Evolutionary conservation across 495 filamentous ascomycete genomes (phyloP).

Genomic region (Aspergillus sparsus): DNA sequence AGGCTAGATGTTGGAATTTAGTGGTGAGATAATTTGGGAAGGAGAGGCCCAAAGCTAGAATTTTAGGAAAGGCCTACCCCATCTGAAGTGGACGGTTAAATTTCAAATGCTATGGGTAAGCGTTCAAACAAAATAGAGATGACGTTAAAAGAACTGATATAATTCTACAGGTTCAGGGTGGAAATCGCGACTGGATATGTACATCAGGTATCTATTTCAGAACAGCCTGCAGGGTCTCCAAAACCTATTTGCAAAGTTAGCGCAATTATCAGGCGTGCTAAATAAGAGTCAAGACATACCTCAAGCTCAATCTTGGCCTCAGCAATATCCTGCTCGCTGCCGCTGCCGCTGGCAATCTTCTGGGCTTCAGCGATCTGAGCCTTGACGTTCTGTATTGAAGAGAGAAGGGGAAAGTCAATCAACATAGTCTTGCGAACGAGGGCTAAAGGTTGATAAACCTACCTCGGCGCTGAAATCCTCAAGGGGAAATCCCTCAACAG

Average conservation of each 20-base stretch:
- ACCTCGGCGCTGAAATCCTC: constrained; percentile 94
- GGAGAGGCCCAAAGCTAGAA: constrained; percentile 6
- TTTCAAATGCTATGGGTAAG: constrained; percentile 15
- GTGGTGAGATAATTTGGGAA: constrained; percentile 6
- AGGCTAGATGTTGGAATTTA: too few species aligned
- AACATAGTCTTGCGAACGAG: constrained; percentile 3
- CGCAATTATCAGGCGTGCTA: constrained; percentile 1
- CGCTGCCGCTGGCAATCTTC: constrained; percentile 86
- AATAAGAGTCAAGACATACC: constrained; percentile 50
- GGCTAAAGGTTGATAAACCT: constrained; percentile 23
- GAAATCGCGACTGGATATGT: constrained; percentile 44
- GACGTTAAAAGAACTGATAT: constrained; percentile 40
- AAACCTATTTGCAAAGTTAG: constrained; percentile 51
- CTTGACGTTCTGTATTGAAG: constrained; percentile 36
- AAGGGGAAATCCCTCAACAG: constrained; percentile 88
- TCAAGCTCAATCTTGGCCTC: constrained; percentile 99
- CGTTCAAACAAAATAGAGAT: constrained; percentile 20
- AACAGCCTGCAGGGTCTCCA: constrained; percentile 72
- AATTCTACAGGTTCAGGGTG: constrained; percentile 46
- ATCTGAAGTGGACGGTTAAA: neutral
- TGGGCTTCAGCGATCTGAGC: constrained; percentile 83
- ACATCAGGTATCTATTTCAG: constrained; percentile 65
- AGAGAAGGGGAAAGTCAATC: constrained; percentile 11
- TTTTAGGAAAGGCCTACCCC: constrained; percentile 12
- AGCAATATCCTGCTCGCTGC: constrained; percentile 95